These are phyloP conservation scores for Phaffia rhodozyma DNA, from an alignment of 1,284 basidiomycete species.

Conservation along the genomic window DNA sequence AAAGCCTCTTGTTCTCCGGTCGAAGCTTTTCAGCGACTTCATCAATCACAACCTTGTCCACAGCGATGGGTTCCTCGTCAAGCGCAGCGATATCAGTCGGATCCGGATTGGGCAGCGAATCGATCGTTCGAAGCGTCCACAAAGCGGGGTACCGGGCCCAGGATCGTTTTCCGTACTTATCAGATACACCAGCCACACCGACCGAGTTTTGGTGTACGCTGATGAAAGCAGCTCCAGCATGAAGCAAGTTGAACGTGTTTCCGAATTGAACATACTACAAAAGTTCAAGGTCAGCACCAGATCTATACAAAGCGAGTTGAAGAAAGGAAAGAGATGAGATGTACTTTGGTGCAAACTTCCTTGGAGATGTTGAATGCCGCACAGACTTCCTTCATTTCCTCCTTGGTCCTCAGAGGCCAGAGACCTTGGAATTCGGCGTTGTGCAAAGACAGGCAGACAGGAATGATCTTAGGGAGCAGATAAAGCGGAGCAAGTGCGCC, in stretches of 20 bases:
- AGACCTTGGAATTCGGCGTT: slow-evolving; percentile 93
- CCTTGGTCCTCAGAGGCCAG: slow-evolving; percentile 86
- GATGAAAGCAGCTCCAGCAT: slow-evolving; percentile 82
- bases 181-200: slow-evolving; percentile 86
- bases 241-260: slow-evolving; percentile 87
- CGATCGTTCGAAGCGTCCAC: slow-evolving; percentile 87
- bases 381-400: slow-evolving; percentile 94
- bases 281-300: not conserved
- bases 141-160: slow-evolving; percentile 90
- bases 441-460: slow-evolving; percentile 81
- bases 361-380: slow-evolving; percentile 93
- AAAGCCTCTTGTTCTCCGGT: slow-evolving; percentile 75
- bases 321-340: not conserved
- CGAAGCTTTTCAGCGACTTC: slow-evolving; percentile 63
- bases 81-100: slow-evolving; percentile 84
- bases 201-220: slow-evolving; percentile 80
- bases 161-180: slow-evolving; percentile 87
- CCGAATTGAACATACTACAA: slow-evolving; percentile 77
- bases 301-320: not conserved
- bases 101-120: slow-evolving; percentile 69
- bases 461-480: slow-evolving; percentile 74
- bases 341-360: slow-evolving; percentile 69
- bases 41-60: slow-evolving; percentile 66
- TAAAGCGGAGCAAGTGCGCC: slow-evolving; percentile 81
- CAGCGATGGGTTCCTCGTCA: slow-evolving; percentile 59